Base-by-base conservation (phyloP, 352 stramenopile genomes). In the Phytophthora europaea region DNA sequence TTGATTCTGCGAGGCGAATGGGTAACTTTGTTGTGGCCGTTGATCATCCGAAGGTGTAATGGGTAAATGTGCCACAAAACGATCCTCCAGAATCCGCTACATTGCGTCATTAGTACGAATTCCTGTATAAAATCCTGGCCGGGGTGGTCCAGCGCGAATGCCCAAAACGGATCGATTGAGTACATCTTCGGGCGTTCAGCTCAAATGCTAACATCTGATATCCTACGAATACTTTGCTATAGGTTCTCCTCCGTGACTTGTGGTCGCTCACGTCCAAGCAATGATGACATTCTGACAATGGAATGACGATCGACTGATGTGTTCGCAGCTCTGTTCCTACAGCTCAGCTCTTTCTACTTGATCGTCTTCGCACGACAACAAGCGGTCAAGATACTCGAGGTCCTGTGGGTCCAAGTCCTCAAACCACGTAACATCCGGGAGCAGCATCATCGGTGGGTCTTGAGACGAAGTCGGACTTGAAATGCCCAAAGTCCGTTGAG, bases 381-480 rank as follows among this genome's bases (percentile, higher is more conserved):
- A 60, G 16, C 40, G 57, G 31, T 78, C 31, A 22, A 78, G 66
- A 54, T 78, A 78, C 1, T 78, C 65, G 15, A 78, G 45, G 18
- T 78, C 71, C 36, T 74, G 43, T 0, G 60, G 54, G 56, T 67
- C 54, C 43, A 78, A 57, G 47, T 78, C 71, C 2, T 75, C 52
- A 20, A 54, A 67, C 71, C 71, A 78, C 22, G 31, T 38, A 10
- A n/a, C 20, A 6, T 67, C 43, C 1, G 53, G 45, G 33, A 72
- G 36, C 20, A 57, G 36, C 43, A 13, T 53, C 9, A 53, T 6
- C 4, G 20, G 43, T 13, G 33, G 4, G 15, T 73, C 65, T 67
- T 73, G 58, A 15, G 43, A 52, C 12, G 70, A 73, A 34, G 33
- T 69, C n/a, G 64, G 64, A 43, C 57, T 69, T 15, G 3, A 48